These are phyloP conservation scores for Pichia nakasei DNA, from an alignment of 805 yeast species.

Conservation along the genomic window DNA sequence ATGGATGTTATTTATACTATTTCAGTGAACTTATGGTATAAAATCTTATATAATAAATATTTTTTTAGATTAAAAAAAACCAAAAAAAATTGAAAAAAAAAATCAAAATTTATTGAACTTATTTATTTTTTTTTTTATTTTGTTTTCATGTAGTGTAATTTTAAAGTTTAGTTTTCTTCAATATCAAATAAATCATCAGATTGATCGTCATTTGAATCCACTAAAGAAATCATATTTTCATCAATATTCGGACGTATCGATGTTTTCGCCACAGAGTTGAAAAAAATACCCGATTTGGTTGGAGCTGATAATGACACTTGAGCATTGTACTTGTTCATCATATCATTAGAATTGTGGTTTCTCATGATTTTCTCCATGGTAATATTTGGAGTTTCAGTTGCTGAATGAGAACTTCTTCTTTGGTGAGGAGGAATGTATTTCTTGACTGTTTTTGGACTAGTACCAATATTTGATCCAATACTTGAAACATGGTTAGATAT, in stretches of 20 bases:
- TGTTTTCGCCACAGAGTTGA: neutral
- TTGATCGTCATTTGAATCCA: neutral
- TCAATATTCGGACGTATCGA: neutral
- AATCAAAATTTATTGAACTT: neutral
- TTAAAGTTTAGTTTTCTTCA: slow-evolving; percentile 7
- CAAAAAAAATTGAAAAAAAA: neutral
- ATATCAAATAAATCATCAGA: slow-evolving; percentile 12
- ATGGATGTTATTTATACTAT: too few relatives aligned
- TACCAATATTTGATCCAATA: slow-evolving; percentile 17
- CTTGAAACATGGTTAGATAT: slow-evolving; percentile 20
- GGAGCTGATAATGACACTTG: slow-evolving; percentile 31
- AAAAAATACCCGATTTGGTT: slow-evolving; percentile 16
- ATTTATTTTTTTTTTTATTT: neutral
- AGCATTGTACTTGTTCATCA: slow-evolving; percentile 14
- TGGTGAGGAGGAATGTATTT: slow-evolving; percentile 49
- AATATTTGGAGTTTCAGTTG: slow-evolving; percentile 14
- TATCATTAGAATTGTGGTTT: slow-evolving; percentile 13
- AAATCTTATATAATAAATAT: neutral
- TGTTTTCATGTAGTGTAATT: neutral
- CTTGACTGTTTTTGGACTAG: slow-evolving; percentile 11
- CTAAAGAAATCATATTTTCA: neutral
- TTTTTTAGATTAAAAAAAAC: neutral
- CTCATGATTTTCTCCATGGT: neutral
- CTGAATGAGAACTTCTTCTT: slow-evolving; percentile 30
- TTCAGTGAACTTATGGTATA: neutral